Evolutionary conservation across 805 yeast species (phyloP).

Genomic region (Candida easanensis): DNA sequence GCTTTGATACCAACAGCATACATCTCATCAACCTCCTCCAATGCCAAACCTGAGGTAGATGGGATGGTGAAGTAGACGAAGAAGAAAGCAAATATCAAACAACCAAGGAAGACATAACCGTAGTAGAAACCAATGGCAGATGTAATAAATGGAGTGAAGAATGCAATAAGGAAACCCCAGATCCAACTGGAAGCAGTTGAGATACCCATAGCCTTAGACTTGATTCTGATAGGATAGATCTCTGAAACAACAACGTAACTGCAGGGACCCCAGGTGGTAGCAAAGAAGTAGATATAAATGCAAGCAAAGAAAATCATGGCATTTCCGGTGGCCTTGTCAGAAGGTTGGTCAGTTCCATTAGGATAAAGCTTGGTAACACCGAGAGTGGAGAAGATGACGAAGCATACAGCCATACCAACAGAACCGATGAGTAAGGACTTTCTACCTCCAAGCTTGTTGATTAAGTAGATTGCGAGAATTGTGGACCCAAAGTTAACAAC

Average conservation of each 20-base stretch:
- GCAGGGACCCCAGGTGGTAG: constrained; percentile 74
- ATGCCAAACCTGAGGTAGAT: constrained; percentile 77
- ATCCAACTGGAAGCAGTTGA: constrained; percentile 62
- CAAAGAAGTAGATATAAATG: constrained; percentile 68
- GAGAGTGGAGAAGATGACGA: constrained; percentile 51
- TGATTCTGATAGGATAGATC: constrained; percentile 70
- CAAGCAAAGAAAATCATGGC: constrained; percentile 71
- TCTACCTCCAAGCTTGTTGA: constrained; percentile 56
- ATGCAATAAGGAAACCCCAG: constrained; percentile 67
- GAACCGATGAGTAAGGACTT: constrained; percentile 47
- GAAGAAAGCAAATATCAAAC: constrained; percentile 54
- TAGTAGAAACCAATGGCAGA: constrained; percentile 63
- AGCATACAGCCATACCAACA: constrained; percentile 44
- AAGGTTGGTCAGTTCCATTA: constrained; percentile 42
- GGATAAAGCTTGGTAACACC: constrained; percentile 50
- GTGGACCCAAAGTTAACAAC: constrained; percentile 59
- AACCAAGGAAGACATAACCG: constrained; percentile 65
- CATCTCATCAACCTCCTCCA: constrained; percentile 79
- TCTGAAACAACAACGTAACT: constrained; percentile 64
- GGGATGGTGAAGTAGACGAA: constrained; percentile 72
- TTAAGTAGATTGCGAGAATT: constrained; percentile 46
- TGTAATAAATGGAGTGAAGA: constrained; percentile 71
- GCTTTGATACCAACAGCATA: constrained; percentile 38
- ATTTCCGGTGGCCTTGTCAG: constrained; percentile 57
- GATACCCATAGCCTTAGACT: constrained; percentile 54